Base-by-base conservation (phyloP, 805 yeast genomes). In the Torulaspora delbrueckii region DNA sequence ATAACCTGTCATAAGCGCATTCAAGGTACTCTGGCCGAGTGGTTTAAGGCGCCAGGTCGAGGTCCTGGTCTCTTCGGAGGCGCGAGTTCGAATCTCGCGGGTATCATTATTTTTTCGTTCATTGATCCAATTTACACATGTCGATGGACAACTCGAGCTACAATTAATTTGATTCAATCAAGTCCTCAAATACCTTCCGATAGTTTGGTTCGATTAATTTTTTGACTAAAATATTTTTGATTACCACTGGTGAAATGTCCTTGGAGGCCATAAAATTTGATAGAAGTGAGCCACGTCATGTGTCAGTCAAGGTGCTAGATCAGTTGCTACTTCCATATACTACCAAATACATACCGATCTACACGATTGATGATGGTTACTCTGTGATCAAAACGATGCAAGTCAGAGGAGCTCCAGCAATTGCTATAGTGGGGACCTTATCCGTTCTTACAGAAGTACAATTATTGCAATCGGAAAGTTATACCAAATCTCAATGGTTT, bases 361-460 rank as follows among this genome's bases (percentile, higher is more conserved):
- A 69, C 31, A 69, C 79, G 13, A 79, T 86, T 41, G 82, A 82
- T 38, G 89, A 84, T 62, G 97, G 95, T 3, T 87, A 70, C 66
- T 73, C 75, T 14, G 95, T 86, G n/a, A 91, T 91, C 64, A 82
- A 81, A 60, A 74, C 74, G 47, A 91, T 91, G 99, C 89, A 86
- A 58, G 97, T 95, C 4, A 76, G 99, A 63, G 99, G 99, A 31
- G 99, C 99, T 0, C 99, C 99, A 0, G 98, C 98, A 1, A 91
- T 91, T 61, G 97, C 97, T 51, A 86, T 91, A 47, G 97, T 91
- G 2, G 98, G 96, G 4, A 81, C 89, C 1, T 75, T 90, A 48
- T 78, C 96, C 2, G 76, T 91, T 3, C 82, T 86, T 1, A 80
- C 85, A n/a, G 96, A 91, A 53, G 66, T 79, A 3, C 67, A 66